Conservation (phyloP, 257 asterid species). For the Nicotiana otophora region DNA sequence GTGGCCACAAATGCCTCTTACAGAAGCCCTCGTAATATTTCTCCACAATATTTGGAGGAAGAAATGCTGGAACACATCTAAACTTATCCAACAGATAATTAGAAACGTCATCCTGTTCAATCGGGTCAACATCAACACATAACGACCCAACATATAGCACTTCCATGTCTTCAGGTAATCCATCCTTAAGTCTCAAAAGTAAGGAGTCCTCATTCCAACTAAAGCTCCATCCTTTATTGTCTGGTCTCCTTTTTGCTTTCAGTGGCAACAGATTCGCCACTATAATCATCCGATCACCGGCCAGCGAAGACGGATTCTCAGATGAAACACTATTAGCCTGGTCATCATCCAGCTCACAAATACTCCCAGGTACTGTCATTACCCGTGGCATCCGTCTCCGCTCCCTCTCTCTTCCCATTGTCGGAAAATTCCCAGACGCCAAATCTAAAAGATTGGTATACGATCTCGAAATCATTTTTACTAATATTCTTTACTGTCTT, state of each 20-base stretch:
- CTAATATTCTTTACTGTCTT: conserved; percentile 18
- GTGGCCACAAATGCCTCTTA: conserved; percentile 82
- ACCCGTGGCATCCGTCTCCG: conserved; percentile 59
- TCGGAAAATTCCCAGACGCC: conserved; percentile 79
- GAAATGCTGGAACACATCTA: conserved; percentile 66
- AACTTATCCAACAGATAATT: conserved; percentile 55
- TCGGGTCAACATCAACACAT: conserved; percentile 66
- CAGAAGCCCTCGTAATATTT: conserved; percentile 75
- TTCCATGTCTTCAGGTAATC: conserved; percentile 80
- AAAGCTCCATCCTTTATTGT: conserved; percentile 82
- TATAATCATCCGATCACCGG: conserved; percentile 71
- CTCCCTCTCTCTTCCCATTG: conserved; percentile 63
- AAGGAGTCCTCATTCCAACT: conserved; percentile 82
- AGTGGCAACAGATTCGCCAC: conserved; percentile 78
- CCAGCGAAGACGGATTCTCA: conserved; percentile 69
- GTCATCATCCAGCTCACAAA: conserved; percentile 67
- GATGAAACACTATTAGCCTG: conserved; percentile 63
- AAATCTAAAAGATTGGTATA: conserved; percentile 76
- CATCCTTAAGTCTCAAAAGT: conserved; percentile 68
- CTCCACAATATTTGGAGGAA: conserved; percentile 51
- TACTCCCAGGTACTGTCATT: conserved; percentile 78
- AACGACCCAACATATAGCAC: conserved; percentile 65
- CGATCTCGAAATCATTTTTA: conserved; percentile 76
- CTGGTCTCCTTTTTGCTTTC: conserved; percentile 71
- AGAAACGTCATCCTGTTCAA: conserved; percentile 74